These are phyloP conservation scores for Verticillium tricorpus DNA, from an alignment of 2,329 filamentous ascomycete species.

Conservation along the genomic window DNA sequence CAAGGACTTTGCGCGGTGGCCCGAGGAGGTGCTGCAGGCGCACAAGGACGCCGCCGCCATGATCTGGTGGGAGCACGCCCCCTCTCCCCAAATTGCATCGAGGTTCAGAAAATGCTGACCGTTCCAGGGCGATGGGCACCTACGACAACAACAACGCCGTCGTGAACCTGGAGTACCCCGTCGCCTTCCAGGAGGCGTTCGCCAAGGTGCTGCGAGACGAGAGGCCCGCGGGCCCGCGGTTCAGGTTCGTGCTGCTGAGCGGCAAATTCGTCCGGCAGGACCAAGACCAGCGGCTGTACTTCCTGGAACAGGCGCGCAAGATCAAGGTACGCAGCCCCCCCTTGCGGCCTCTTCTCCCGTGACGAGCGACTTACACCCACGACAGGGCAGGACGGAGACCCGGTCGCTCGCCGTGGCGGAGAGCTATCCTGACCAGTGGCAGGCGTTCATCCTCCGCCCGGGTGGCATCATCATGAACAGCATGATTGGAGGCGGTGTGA, in stretches of 20 bases:
- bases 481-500: background rate
- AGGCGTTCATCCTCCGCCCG: background rate
- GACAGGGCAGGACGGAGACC: conserved; percentile 17
- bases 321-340: conserved; percentile 14
- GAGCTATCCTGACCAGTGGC: background rate
- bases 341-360: background rate
- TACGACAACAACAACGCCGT: conserved; percentile 12
- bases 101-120: background rate
- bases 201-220: conserved; percentile 10
- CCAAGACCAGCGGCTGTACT: conserved; percentile 23
- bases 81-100: fast-evolving
- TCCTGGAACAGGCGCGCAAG: conserved; percentile 18
- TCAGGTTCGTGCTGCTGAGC: conserved; percentile 26
- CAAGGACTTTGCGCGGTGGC: conserved; percentile 19
- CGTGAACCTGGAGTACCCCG: conserved; percentile 18
- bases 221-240: conserved; percentile 8
- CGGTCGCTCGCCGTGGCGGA: conserved; percentile 4
- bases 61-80: conserved; percentile 17
- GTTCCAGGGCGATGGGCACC: conserved; percentile 17
- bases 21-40: conserved; percentile 16
- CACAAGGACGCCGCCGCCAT: conserved; percentile 21
- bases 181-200: conserved; percentile 17
- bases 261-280: conserved; percentile 27
- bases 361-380: background rate
- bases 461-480: background rate